phyloP scores from a whole-genome alignment of 83 land plant species.

The Picea abies region DNA sequence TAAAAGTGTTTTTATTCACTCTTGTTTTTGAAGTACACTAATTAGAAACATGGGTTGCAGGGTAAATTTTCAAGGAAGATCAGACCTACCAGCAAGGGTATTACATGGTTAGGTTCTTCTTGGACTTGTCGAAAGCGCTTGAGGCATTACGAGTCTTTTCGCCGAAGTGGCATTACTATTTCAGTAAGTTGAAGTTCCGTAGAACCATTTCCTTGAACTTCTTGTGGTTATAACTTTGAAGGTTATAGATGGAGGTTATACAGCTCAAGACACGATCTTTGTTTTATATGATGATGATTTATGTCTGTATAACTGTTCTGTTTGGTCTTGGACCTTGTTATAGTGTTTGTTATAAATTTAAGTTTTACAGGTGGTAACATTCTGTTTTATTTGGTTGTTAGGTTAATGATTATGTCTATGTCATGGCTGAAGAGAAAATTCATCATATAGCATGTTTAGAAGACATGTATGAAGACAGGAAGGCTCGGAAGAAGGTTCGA shows the following conservation, averaged over 20 bases:
- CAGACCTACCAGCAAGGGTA: conserved; percentile 37
- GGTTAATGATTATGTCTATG: conserved; percentile 84
- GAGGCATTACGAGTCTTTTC: conserved; percentile 75
- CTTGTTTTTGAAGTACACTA: not conserved
- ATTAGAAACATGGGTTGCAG: conserved; percentile 11
- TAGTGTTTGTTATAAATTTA: not conserved
- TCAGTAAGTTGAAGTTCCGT: conserved; percentile 49
- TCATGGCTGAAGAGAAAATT: conserved; percentile 85
- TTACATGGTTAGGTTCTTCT: conserved; percentile 77
- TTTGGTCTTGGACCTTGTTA: not conserved
- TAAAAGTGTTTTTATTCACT: not conserved
- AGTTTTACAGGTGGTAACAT: conserved; percentile 10
- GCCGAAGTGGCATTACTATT: conserved; percentile 71
- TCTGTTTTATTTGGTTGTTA: conserved; percentile 19
- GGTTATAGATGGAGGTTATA: not conserved
- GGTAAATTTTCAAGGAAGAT: conserved; percentile 23
- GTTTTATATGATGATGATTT: not conserved
- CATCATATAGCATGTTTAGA: conserved; percentile 89
- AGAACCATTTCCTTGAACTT: not conserved
- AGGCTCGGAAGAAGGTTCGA: conserved; percentile 68
- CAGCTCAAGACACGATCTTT: not conserved
- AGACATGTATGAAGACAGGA: conserved; percentile 88
- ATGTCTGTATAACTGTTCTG: not conserved
- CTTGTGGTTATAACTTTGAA: not conserved
- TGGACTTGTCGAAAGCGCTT: conserved; percentile 72